Evolutionary conservation across 305 asterid species (phyloP).

Genomic region (Fraxinus ornus): DNA sequence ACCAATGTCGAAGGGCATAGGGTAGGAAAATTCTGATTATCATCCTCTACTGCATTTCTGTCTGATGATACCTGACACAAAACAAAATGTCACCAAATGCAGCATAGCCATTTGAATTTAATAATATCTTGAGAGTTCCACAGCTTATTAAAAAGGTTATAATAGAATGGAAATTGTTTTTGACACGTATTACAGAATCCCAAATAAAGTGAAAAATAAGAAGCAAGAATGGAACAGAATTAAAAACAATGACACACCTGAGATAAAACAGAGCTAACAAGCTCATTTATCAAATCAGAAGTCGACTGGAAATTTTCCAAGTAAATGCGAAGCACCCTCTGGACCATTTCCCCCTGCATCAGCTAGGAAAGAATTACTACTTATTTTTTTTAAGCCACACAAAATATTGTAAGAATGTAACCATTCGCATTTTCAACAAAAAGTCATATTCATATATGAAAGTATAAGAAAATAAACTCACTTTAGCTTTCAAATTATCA

Average conservation of each 20-base stretch:
- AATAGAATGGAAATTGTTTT: not conserved
- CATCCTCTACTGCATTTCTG: conserved; percentile 45
- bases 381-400: conserved; percentile 6
- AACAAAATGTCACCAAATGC: conserved; percentile 24
- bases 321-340: conserved; percentile 75
- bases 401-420: conserved; percentile 15
- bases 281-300: conserved; percentile 61
- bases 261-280: conserved; percentile 70
- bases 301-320: conserved; percentile 62
- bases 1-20: conserved; percentile 65
- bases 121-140: not conserved
- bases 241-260: conserved; percentile 46
- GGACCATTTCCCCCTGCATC: conserved; percentile 80
- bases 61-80: conserved; percentile 51
- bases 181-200: conserved; percentile 2
- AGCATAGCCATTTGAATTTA: conserved; percentile 13
- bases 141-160: conserved; percentile 3
- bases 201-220: not conserved
- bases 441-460: conserved; percentile 16
- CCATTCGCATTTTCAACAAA: conserved; percentile 5
- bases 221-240: not conserved
- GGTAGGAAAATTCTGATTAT: conserved; percentile 49
- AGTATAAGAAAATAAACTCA: conserved; percentile 30
- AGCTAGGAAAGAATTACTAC: conserved; percentile 23
- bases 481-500: conserved; percentile 58